Base-by-base conservation (phyloP, 345 rosid genomes). In the Euclidium syriacum region DNA sequence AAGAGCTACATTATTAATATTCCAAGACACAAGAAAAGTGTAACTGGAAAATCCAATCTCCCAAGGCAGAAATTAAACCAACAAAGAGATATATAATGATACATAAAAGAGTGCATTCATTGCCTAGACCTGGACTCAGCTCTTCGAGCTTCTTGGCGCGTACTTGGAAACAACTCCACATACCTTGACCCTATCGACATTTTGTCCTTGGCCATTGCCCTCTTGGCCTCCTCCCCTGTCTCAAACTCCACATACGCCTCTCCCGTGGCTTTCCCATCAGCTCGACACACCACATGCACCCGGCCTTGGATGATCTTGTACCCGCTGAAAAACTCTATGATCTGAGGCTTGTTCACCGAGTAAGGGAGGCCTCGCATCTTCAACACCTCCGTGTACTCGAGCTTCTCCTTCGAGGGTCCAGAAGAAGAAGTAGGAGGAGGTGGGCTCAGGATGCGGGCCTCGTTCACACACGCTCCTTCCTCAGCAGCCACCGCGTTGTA, bases 291-390 rank as follows among this genome's bases (percentile, higher is more conserved):
- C 11, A 91, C 81, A 52, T 84, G 95, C 57, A 83, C 58, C 78
- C 77, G 72, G 2, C 78, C 91, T 72, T 84, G 84, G 4, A 76
- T 61, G 16, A 91, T 69, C 57, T 75, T 75, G 79, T 56, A 88
- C 25, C 81, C 95, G 42, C 61, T 69, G 64, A 88, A 91, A 71
- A 91, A 88, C 9, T 86, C 90, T 5, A 80, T 23, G 33, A 91
- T 85, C 14, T 84, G 84, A 58, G 80, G 25, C 68, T 83, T 86
- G 64, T 79, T 84, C 18, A 75, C 90, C 12, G 90, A 83, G 79
- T 84, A 91, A 11, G 98, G 98, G 62, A 88, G 95, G 14, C 96
- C 96, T 1, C 96, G 82, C 88, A 91, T 79, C 82, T 88, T 91
- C 79, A 88, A 64, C 53, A 91, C 81, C 76, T 88, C 90, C 0